Percentiles rank a stretch among this genome's conserved stretches.
Conservation (phyloP, 2,329 filamentous ascomycete genomes). For the Trichoderma arundinaceum region DNA sequence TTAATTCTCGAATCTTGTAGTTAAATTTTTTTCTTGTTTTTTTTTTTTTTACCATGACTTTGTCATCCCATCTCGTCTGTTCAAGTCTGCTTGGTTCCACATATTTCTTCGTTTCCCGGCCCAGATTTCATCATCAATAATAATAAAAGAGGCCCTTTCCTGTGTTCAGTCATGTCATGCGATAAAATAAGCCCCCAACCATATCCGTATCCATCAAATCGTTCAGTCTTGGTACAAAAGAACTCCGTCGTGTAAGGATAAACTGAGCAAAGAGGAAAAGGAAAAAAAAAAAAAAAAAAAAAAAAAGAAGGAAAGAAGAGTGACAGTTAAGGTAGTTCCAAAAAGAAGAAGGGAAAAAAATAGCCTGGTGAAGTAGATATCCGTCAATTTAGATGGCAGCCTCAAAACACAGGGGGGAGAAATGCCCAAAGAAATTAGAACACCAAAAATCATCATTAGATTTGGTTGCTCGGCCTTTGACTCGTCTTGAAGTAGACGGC, state of each 20-base stretch:
- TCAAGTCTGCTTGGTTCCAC: neutral
- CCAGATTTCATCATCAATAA: neutral
- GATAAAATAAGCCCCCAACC: neutral
- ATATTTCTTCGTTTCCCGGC: neutral
- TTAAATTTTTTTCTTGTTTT: conserved; percentile 14
- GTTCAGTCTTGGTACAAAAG: conserved; percentile 22
- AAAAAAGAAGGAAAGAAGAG: neutral
- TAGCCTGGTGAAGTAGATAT: conserved; percentile 14
- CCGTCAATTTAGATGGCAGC: neutral
- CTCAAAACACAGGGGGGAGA: neutral
- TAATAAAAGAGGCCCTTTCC: neutral
- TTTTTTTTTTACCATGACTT: conserved; percentile 9
- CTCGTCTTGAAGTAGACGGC: neutral
- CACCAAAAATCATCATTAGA: conserved; percentile 15
- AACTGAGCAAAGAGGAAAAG: neutral
- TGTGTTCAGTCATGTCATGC: conserved; percentile 9
- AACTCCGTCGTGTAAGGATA: conserved; percentile 12
- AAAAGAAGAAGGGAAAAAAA: neutral
- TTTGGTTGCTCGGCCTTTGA: neutral
- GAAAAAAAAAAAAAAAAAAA: neutral
- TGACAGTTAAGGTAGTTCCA: neutral
- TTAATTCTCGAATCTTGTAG: neutral
- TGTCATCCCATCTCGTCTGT: neutral
- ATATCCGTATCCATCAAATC: conserved; percentile 18
- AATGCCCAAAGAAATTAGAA: neutral